Evolutionary conservation across 805 yeast genomes (phyloP), one percentile per base, ranked within the genome.

Genomic region (Saccharomycopsis fibuligera): DNA sequence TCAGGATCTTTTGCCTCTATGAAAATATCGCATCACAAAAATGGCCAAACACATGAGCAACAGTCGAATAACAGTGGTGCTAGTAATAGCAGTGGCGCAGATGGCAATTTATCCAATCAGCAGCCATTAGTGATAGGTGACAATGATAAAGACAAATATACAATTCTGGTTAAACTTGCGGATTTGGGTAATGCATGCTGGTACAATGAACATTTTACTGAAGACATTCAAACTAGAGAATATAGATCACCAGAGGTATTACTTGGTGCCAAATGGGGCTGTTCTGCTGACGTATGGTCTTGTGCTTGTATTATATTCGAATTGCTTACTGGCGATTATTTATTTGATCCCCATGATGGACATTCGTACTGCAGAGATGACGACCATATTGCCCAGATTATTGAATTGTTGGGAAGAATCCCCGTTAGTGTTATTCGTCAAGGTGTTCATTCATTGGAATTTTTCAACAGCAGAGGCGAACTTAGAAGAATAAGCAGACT

Each of bases 401-500:
- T 80, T 35, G 86, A 81, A 58, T 58, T 79, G 43, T 58, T 75
- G 24, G 73, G 75, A 1, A 61, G 58, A 35, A 41, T 52, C 10
- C 64, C 68, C 58, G 71, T 74, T 35, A 35, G 58, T 2, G 62
- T 82, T 57, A 63, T 83, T 46, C 69, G 75, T 64, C 73, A 78
- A 55, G 82, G 89, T 42, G 74, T 75, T 62, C 73, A 81, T 69
- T 65, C 86, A 6, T 61, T 76, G 50, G 77, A 80, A 60, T 75
- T 78, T 58, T 81, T 85, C 74, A 78, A 81, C 65, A 68, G 78
- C 1, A 68, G 78, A 53, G 88, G 87, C 16, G 82, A 85, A 49
- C 67, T 93, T 54, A 78, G 87, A 53, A 79, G 87, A 58, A 93
- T 93, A 49, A 74, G 79, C 37, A 86, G 83, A 63, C 69, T 93